A percentile compares a stretch with the other conserved stretches of the same genome.
Evolutionary conservation across 2,329 filamentous ascomycete genomes (phyloP).

Genomic region (Aspergillus hortae): DNA sequence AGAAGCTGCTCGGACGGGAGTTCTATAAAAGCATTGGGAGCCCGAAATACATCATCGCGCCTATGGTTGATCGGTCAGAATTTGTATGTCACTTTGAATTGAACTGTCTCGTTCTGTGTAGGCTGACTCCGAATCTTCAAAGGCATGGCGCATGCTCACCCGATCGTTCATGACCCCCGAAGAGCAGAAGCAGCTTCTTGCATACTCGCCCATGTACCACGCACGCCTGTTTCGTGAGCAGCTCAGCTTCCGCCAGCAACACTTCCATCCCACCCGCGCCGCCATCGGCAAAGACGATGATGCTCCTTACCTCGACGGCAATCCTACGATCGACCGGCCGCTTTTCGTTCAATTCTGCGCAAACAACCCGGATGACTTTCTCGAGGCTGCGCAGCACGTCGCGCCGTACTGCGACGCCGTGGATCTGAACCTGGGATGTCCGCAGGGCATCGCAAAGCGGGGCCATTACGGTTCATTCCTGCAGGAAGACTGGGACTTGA

Average conservation of each 20-base stretch:
- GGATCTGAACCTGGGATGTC: conserved; percentile 92
- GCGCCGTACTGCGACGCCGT: conserved; percentile 91
- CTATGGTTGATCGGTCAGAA: conserved; percentile 98
- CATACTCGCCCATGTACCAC: conserved; percentile 96
- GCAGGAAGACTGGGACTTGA: conserved; percentile 84
- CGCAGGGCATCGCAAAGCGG: conserved; percentile 87
- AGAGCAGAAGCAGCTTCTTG: conserved; percentile 64
- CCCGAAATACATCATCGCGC: conserved; percentile 84
- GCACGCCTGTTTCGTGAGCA: conserved; percentile 80
- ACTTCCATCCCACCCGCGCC: conserved; percentile 68
- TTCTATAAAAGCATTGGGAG: conserved; percentile 96
- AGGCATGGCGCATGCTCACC: conserved; percentile 97
- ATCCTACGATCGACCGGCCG: conserved; percentile 77
- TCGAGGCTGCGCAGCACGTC: conserved; percentile 68
- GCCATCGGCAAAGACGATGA: conserved; percentile 26
- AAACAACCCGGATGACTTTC: conserved; percentile 46
- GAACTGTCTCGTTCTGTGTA: background rate
- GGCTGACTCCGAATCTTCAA: conserved; percentile 8
- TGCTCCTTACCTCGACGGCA: conserved; percentile 72
- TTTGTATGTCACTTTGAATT: conserved; percentile 61
- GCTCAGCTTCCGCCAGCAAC: conserved; percentile 68
- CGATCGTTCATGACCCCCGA: conserved; percentile 78
- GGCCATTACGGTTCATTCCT: conserved; percentile 92
- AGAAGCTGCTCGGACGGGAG: conserved; percentile 74
- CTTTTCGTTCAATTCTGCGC: conserved; percentile 93